Base-by-base conservation (phyloP, 768 basidiomycete genomes). In the Mycena rosella region DNA sequence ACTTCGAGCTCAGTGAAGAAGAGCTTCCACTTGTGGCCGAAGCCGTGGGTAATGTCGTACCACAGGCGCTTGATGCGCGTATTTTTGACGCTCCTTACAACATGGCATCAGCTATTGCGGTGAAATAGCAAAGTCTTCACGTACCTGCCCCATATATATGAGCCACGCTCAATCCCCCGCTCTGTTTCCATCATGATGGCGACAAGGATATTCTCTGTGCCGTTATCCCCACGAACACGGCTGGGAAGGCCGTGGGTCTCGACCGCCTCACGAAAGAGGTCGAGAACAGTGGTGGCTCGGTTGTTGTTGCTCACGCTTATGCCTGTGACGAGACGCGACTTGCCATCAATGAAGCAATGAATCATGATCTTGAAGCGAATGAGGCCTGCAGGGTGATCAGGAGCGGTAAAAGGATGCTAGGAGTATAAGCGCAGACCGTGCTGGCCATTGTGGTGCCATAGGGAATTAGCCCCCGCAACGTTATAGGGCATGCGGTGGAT, bases 291-390 rank as follows among this genome's bases (percentile, higher is more conserved):
- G 0, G 69, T 40, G 0, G 74, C 80, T 3, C 71, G 61, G 55
- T 86, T 86, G 65, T 86, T 84, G 56, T 78, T 70, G 56, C 74
- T 79, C 2, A 79, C 81, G 9, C 63, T 57, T 8, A 85, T 65
- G 0, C 73, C 82, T n/a, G 73, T 75, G 5, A 82, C 70, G 18
- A 77, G 53, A 4, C 73, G 65, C 0, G 76, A 76, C 61, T 76
- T 76, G 3, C 78, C 77, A 70, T 80, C 76, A 32, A 80, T 77
- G 47, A 80, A 81, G 0, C 70, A 75, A 71, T 80, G 79, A 11
- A 77, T 78, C 11, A 82, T 74, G 42, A 81, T 73, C 24, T 74
- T 69, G 75, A 75, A 82, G 3, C 72, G 60, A n/a, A 81, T 82
- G 5, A 82, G 63, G 9, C 76, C 81, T 81, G 40, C 14, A 62